phyloP scores from a whole-genome alignment of 2,329 filamentous ascomycete species.

The Fonsecaea multimorphosa region DNA sequence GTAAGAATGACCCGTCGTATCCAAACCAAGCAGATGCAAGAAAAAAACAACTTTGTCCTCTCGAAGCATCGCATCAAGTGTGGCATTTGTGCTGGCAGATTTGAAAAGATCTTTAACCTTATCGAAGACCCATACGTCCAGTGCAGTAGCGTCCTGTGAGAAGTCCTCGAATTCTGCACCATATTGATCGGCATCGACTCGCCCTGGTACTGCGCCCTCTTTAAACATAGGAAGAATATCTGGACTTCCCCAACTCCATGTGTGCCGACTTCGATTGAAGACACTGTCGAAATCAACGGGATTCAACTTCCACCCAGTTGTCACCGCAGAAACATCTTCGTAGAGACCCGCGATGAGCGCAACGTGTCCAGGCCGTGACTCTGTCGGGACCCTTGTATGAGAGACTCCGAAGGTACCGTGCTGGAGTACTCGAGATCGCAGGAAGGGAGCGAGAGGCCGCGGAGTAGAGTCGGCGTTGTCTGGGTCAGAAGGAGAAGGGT shows the following conservation, averaged over 20 bases:
- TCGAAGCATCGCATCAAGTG: constrained; percentile 72
- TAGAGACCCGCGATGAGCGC: constrained; percentile 95
- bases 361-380: constrained; percentile 94
- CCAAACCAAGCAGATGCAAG: constrained; percentile 86
- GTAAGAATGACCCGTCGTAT: constrained; percentile 85
- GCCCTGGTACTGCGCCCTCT: constrained; percentile 83
- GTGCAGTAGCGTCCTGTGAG: constrained; percentile 75
- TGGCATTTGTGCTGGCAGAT: constrained; percentile 77
- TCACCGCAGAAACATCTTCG: constrained; percentile 96
- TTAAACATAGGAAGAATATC: constrained; percentile 98
- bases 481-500: constrained; percentile 71
- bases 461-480: constrained; percentile 67
- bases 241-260: constrained; percentile 98
- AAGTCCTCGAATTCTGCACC: constrained; percentile 87
- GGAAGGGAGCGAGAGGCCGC: constrained; percentile 84
- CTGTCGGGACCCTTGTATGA: constrained; percentile 94
- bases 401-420: constrained; percentile 97
- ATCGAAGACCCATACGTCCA: constrained; percentile 97
- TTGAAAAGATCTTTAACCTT: constrained; percentile 86
- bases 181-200: constrained; percentile 87
- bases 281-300: constrained; percentile 98
- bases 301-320: constrained; percentile 97
- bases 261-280: constrained; percentile 95
- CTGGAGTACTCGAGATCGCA: constrained; percentile 84
- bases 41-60: constrained; percentile 94